These are phyloP conservation scores for Starmerella bombicola DNA, from an alignment of 805 yeast species.

Conservation along the genomic window DNA sequence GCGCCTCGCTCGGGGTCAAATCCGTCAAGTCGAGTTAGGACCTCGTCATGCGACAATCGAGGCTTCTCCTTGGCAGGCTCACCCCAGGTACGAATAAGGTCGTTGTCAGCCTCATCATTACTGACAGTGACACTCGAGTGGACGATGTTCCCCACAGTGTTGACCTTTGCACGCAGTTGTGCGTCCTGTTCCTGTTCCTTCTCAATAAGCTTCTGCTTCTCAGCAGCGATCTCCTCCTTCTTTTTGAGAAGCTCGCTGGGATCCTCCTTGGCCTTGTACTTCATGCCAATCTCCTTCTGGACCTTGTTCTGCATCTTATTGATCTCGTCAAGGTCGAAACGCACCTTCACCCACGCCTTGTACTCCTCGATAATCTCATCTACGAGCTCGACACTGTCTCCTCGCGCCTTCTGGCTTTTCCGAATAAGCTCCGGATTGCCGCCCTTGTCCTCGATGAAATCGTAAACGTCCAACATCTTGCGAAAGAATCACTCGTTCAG, in stretches of 20 bases:
- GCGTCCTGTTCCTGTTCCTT: conserved; percentile 71
- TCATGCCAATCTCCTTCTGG: conserved; percentile 86
- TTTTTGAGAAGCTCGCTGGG: conserved; percentile 69
- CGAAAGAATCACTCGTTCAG: too few relatives aligned
- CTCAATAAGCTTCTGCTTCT: conserved; percentile 54
- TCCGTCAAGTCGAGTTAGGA: conserved; percentile 86
- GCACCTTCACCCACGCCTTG: conserved; percentile 80
- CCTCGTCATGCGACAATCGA: conserved; percentile 90
- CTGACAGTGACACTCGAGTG: conserved; percentile 85
- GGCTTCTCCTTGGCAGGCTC: conserved; percentile 50
- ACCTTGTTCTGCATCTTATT: conserved; percentile 80
- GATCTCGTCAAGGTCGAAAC: conserved; percentile 78
- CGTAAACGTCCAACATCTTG: conserved; percentile 81
- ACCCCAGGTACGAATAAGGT: conserved; percentile 74
- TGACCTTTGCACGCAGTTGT: conserved; percentile 64
- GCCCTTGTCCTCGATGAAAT: conserved; percentile 91
- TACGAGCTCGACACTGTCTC: conserved; percentile 85
- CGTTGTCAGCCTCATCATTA: conserved; percentile 81
- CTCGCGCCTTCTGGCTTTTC: conserved; percentile 85
- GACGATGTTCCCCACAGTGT: conserved; percentile 84
- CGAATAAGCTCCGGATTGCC: conserved; percentile 86
- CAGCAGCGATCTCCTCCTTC: conserved; percentile 60
- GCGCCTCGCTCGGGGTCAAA: conserved; percentile 99
- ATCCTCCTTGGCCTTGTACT: conserved; percentile 90
- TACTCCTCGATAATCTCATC: conserved; percentile 89